A percentile compares a stretch with the other conserved stretches of the same genome.
phyloP scores from a whole-genome alignment of 2,329 filamentous ascomycete genomes.

The Pestalotiopsis sp. region DNA sequence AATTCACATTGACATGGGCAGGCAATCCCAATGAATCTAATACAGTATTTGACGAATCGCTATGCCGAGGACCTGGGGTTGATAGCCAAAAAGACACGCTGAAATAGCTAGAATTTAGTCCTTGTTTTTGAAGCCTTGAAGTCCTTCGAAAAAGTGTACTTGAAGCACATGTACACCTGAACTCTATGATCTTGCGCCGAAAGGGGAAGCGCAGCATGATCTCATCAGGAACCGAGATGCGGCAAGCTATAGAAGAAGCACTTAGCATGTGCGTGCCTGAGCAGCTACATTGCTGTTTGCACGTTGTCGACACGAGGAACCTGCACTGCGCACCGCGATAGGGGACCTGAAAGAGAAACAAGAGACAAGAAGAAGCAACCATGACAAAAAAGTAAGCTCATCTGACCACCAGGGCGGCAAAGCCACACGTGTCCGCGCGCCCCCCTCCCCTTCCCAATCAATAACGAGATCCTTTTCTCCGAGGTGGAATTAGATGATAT shows the following conservation, averaged over 20 bases:
- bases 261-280: not conserved
- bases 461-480: slow-evolving; percentile 3
- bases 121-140: too few species aligned
- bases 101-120: too few species aligned
- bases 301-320: not conserved
- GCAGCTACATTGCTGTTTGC: not conserved
- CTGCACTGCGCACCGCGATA: not conserved
- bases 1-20: not conserved
- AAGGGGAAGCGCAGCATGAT: not conserved
- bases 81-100: not conserved
- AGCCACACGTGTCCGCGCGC: not conserved
- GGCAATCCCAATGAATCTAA: not conserved
- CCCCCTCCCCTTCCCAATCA: not conserved
- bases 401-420: not conserved
- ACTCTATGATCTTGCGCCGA: not conserved
- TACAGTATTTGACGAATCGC: not conserved
- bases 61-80: not conserved
- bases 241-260: not conserved
- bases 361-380: not conserved
- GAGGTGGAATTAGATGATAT: not conserved
- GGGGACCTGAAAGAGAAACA: not conserved
- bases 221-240: not conserved
- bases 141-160: too few species aligned
- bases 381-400: not conserved
- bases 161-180: not conserved